These are phyloP conservation scores for Begonia fuchsioides DNA, from an alignment of 306 rosid species.

Conservation along the genomic window DNA sequence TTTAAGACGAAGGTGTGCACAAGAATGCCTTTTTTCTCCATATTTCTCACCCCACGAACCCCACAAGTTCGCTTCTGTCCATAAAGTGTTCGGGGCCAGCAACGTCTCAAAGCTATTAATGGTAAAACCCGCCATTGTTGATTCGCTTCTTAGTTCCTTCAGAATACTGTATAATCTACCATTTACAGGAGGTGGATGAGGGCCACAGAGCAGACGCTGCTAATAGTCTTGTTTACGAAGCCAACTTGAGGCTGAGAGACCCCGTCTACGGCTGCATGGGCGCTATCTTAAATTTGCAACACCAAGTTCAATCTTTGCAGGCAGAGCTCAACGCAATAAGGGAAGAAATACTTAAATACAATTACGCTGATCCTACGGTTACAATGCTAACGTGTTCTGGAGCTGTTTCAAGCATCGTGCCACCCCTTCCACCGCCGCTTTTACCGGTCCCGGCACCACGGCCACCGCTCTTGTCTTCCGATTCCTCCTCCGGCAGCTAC, in stretches of 20 bases:
- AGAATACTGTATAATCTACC: too few relatives aligned
- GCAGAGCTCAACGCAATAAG: conserved; percentile 70
- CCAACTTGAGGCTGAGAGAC: conserved; percentile 90
- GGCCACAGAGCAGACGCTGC: conserved; percentile 83
- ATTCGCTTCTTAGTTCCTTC: too few relatives aligned
- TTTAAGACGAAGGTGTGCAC: conserved; percentile 82
- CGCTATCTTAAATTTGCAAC: conserved; percentile 85
- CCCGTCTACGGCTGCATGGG: conserved; percentile 99
- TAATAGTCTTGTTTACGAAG: conserved; percentile 88
- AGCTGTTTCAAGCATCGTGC: conserved; percentile 33
- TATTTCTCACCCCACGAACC: conserved; percentile 97
- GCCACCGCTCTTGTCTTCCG: conserved; percentile 14
- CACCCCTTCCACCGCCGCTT: conserved; percentile 24
- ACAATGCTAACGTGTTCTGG: conserved; percentile 22
- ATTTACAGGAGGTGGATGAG: conserved; percentile 67
- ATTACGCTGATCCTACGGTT: conserved; percentile 43
- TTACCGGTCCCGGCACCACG: conserved; percentile 21
- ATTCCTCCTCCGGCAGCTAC: conserved; percentile 25
- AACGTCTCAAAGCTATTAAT: conserved; percentile 93
- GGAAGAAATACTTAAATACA: conserved; percentile 68
- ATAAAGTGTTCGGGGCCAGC: conserved; percentile 95
- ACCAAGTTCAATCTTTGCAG: conserved; percentile 74
- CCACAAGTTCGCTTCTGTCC: conserved; percentile 91
- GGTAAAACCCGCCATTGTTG: conserved; percentile 25
- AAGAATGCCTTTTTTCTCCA: conserved; percentile 94